phyloP scores from a whole-genome alignment of 768 basidiomycete genomes.

The Phanerochaete sordida region DNA sequence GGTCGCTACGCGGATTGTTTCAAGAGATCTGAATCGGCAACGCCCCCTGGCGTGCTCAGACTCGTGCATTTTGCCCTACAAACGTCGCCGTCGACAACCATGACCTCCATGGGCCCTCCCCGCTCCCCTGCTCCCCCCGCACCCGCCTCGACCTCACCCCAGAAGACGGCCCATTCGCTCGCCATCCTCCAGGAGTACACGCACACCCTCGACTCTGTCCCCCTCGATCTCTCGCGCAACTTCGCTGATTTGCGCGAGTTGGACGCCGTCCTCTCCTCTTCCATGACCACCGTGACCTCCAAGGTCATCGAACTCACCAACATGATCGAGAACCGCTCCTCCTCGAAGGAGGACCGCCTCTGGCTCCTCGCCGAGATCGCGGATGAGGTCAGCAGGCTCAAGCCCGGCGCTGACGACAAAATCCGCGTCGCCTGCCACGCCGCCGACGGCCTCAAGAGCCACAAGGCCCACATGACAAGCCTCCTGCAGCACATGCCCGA shows the following conservation, averaged over 20 bases:
- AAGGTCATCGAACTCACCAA: constrained; percentile 74
- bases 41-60: no score
- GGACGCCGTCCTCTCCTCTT: constrained; percentile 93
- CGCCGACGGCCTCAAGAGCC: constrained; percentile 78
- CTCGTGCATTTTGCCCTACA: not conserved
- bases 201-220: constrained; percentile 90
- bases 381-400: constrained; percentile 87
- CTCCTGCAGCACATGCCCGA: constrained; percentile 63
- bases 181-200: constrained; percentile 78
- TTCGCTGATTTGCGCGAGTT: constrained; percentile 97
- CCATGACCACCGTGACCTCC: constrained; percentile 74
- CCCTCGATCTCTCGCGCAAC: constrained; percentile 89
- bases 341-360: constrained; percentile 69
- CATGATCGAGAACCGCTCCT: constrained; percentile 66
- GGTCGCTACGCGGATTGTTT: no score
- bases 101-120: constrained; percentile 15
- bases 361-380: constrained; percentile 90
- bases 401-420: constrained; percentile 96
- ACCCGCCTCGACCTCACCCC: constrained; percentile 26
- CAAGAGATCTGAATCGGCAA: no score
- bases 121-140: constrained; percentile 3
- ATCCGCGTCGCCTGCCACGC: constrained; percentile 91
- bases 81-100: constrained; percentile 5
- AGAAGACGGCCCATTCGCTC: constrained; percentile 55
- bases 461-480: constrained; percentile 56